These are phyloP conservation scores for Candida schatavii DNA, from an alignment of 805 yeast genomes.

Conservation along the genomic window DNA sequence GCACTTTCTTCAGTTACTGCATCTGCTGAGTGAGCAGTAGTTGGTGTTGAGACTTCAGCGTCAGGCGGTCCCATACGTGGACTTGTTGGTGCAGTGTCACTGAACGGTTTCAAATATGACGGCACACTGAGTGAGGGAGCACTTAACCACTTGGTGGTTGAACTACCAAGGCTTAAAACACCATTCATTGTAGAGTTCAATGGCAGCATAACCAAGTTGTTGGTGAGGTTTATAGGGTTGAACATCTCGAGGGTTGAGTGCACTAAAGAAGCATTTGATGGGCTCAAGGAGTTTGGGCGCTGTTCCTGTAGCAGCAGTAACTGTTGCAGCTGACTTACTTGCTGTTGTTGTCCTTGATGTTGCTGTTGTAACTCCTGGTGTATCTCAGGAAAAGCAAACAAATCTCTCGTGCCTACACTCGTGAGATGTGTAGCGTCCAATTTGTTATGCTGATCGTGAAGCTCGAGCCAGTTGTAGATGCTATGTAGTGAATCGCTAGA, in stretches of 20 bases:
- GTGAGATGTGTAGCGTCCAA: constrained; percentile 16
- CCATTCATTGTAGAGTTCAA: constrained; percentile 33
- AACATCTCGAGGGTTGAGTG: constrained; percentile 22
- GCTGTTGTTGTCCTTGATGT: too few relatives aligned
- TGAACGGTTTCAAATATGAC: constrained; percentile 8
- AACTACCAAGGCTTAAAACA: constrained; percentile 21
- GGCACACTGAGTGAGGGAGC: constrained; percentile 12
- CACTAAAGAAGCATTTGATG: background rate
- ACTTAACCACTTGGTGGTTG: constrained; percentile 15
- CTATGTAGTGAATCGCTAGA: constrained; percentile 15
- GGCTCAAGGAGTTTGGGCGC: background rate
- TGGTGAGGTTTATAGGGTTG: constrained; percentile 34
- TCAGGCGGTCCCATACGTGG: background rate
- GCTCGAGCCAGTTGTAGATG: constrained; percentile 32
- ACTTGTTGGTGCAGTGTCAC: background rate
- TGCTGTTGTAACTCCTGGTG: constrained; percentile 7
- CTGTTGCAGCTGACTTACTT: background rate
- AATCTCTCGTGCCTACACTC: constrained; percentile 13
- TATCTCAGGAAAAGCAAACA: constrained; percentile 8
- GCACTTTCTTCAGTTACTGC: constrained; percentile 7
- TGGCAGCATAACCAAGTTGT: constrained; percentile 37
- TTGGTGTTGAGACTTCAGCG: background rate
- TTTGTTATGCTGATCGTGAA: constrained; percentile 25
- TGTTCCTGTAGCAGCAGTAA: background rate
- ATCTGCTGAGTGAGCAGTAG: background rate